Percentiles rank a stretch among this genome's conserved stretches.
These are phyloP conservation scores for Oxalis stricta DNA, from an alignment of 441 rosid species.

Conservation along the genomic window DNA sequence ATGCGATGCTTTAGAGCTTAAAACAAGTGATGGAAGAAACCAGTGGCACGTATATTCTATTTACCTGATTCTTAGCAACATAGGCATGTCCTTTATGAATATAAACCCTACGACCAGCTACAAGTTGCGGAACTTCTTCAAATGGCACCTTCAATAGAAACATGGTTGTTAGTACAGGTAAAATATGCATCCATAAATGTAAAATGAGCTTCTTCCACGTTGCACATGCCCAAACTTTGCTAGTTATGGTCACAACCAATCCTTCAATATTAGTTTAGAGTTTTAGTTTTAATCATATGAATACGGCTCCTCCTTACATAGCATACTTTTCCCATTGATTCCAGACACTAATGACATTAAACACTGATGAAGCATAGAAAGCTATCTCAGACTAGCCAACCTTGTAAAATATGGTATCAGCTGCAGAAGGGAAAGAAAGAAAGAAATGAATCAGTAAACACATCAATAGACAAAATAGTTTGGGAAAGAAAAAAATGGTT, in stretches of 20 bases:
- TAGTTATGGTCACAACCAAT: too few species aligned
- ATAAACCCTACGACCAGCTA: conserved; percentile 63
- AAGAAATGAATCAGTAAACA: conserved; percentile 3
- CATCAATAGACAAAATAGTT: conserved; percentile 5
- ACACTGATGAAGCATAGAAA: background rate
- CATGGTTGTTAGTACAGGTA: too few species aligned
- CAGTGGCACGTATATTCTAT: conserved; percentile 2
- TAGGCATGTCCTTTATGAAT: conserved; percentile 66
- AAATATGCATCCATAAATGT: too few species aligned
- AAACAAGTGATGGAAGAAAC: background rate
- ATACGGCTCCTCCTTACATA: too few species aligned
- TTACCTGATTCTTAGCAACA: conserved; percentile 60
- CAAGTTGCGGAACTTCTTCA: conserved; percentile 97
- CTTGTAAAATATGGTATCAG: conserved; percentile 56
- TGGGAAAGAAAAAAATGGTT: background rate
- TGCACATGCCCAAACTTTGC: too few species aligned
- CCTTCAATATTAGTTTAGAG: too few species aligned
- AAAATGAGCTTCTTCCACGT: background rate
- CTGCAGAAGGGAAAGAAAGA: conserved; percentile 31
- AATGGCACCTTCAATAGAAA: conserved; percentile 69
- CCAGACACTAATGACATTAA: background rate
- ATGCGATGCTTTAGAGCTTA: background rate
- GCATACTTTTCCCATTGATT: background rate
- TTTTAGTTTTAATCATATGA: too few species aligned
- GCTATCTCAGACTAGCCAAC: conserved; percentile 20